phyloP scores from a whole-genome alignment of 2,329 filamentous ascomycete genomes.

The Thyridium curvatum region DNA sequence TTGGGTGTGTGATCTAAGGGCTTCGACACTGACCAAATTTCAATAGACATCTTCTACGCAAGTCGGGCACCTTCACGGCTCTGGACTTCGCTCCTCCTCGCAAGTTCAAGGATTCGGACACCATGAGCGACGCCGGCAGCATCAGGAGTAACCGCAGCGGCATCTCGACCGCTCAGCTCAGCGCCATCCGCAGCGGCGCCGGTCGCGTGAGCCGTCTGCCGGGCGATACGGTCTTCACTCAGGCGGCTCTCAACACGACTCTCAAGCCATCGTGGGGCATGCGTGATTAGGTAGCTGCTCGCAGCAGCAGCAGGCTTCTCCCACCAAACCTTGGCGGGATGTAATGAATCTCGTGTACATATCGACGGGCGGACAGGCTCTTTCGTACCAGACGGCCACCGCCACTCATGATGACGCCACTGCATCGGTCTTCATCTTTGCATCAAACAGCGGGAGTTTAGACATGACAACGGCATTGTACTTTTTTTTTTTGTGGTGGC shows the following conservation, averaged over 20 bases:
- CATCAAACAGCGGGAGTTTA: too few species aligned
- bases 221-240: conserved; percentile 73
- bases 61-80: conserved; percentile 70
- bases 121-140: conserved; percentile 59
- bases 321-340: too few species aligned
- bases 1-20: too few species aligned
- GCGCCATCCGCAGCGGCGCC: conserved; percentile 73
- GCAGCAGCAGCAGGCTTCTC: not conserved
- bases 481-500: too few species aligned
- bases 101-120: conserved; percentile 59
- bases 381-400: too few species aligned
- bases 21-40: conserved; percentile 16
- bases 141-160: conserved; percentile 70
- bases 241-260: conserved; percentile 55
- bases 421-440: too few species aligned
- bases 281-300: conserved; percentile 24
- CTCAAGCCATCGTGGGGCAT: conserved; percentile 56
- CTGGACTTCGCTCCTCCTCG: conserved; percentile 78
- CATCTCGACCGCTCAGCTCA: conserved; percentile 62
- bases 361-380: too few species aligned
- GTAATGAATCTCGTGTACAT: too few species aligned
- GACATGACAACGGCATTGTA: too few species aligned
- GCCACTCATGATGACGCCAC: too few species aligned
- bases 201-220: conserved; percentile 84
- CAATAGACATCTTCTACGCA: conserved; percentile 62